Evolutionary conservation across 1,284 basidiomycete genomes (phyloP), one percentile per base, ranked within the genome.

Genomic region (Boletus smithii): DNA sequence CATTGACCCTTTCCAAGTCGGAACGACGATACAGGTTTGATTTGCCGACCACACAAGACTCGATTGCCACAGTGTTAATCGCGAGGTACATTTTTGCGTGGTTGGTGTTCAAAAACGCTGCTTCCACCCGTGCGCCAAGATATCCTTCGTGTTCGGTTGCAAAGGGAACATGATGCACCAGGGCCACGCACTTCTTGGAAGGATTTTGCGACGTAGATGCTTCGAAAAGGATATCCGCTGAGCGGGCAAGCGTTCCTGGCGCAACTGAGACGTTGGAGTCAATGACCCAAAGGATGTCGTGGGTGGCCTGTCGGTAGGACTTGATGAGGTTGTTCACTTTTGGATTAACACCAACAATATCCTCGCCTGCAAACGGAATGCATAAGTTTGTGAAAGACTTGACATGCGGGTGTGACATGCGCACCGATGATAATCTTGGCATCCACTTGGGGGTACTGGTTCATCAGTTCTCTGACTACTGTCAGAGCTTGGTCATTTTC

Each of bases 61-160:
- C 97, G 48, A 97, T 71, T 5, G 85, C 86, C 39, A 89, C 72
- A 0, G 83, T 75, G 68, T 97, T 97, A 67, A 99, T 92, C 8
- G 94, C 94, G 44, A 98, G 77, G 63, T 99, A 99, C 95, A 99
- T 99, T 69, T 97, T 98, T 13, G 95, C 95, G 62, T 99, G 97
- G 44, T 93, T 97, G 5, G 93, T 95, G 65, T 95, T 97, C 42
- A 99, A 73, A 65, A 97, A 99, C 1, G 91, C 92, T 51, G 92
- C 88, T 69, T 99, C 97, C 30, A 99, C 77, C 49, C 83, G 76
- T 13, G 93, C 87, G 0, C 95, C 97, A 50, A 91, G 71, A 56
- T 69, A 70, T 31, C 72, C 69, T 63, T 82, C 76, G 63, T 79
- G 76, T 68, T 88, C 79, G 44, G 88, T 81, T 0, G 91, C 97